Conservation (phyloP, 2,329 filamentous ascomycete genomes). For the Ophiocordyceps camponoti-leonardi region DNA sequence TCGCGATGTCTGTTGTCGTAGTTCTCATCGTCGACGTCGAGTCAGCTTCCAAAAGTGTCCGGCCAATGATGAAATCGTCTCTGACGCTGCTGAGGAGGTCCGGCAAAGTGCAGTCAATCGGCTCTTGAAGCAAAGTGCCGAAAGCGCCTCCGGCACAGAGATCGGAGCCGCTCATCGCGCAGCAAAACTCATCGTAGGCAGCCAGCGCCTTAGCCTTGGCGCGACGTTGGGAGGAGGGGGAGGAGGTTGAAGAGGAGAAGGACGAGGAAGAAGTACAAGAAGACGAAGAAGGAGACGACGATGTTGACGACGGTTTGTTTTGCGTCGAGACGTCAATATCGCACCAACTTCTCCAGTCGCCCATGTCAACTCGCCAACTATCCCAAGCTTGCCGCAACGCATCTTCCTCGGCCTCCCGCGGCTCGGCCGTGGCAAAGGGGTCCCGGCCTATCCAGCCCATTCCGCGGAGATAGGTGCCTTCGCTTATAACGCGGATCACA, state of each 20-base stretch:
- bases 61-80: slow-evolving; percentile 34
- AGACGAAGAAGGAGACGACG: background rate
- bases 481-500: slow-evolving; percentile 61
- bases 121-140: slow-evolving; percentile 25
- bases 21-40: slow-evolving; percentile 12
- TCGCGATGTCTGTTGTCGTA: slow-evolving; percentile 10
- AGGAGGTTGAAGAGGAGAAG: too few species aligned
- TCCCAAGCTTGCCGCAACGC: slow-evolving; percentile 47
- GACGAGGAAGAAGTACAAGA: too few species aligned
- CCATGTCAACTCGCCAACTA: slow-evolving; percentile 48
- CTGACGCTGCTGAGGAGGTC: slow-evolving; percentile 26
- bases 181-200: slow-evolving; percentile 35
- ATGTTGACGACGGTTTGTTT: slow-evolving; percentile 2
- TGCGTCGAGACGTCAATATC: slow-evolving; percentile 21
- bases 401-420: slow-evolving; percentile 38
- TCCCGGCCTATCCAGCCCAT: slow-evolving; percentile 67
- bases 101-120: slow-evolving; percentile 47
- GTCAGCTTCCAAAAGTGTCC: slow-evolving; percentile 28
- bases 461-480: slow-evolving; percentile 56
- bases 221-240: slow-evolving; percentile 5
- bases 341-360: slow-evolving; percentile 32
- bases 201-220: slow-evolving; percentile 19
- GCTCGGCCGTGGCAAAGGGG: slow-evolving; percentile 19
- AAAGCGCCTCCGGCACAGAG: slow-evolving; percentile 33
- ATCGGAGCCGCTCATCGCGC: slow-evolving; percentile 50